Evolutionary conservation across 257 asterid genomes (phyloP).

Genomic region (Craterostigma plantagineum): DNA sequence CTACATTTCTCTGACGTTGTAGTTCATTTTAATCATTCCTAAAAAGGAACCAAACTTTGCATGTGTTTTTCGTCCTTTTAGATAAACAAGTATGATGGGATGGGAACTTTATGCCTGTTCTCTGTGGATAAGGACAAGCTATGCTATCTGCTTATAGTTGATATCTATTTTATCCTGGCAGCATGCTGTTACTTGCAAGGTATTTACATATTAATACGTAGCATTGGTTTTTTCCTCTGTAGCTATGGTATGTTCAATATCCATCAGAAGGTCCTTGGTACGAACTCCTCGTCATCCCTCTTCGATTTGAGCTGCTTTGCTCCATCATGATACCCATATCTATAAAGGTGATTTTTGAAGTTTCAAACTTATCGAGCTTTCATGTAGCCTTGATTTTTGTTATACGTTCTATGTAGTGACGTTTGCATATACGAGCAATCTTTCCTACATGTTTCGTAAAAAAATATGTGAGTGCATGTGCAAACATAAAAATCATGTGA

Average conservation of each 20-base stretch:
- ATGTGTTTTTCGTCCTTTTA: too few relatives aligned
- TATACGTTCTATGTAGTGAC: conserved; percentile 1
- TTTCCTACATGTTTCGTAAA: neutral
- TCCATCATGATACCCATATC: conserved; percentile 99
- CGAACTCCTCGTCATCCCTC: conserved; percentile 89
- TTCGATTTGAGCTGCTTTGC: conserved; percentile 97
- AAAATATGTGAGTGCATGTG: too few relatives aligned
- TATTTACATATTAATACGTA: conserved; percentile 9
- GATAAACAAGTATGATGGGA: too few relatives aligned
- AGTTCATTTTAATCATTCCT: neutral
- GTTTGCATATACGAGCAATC: conserved; percentile 2
- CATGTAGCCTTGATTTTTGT: conserved; percentile 5
- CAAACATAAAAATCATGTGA: too few relatives aligned
- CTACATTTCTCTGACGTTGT: too few relatives aligned
- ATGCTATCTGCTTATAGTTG: too few relatives aligned
- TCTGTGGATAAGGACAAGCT: too few relatives aligned
- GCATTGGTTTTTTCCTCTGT: conserved; percentile 21
- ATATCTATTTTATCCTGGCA: too few relatives aligned
- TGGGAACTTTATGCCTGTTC: too few relatives aligned
- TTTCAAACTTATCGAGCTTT: conserved; percentile 5
- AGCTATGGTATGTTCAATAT: conserved; percentile 93
- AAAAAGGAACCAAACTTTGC: too few relatives aligned
- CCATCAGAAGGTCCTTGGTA: conserved; percentile 98
- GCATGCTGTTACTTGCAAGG: too few relatives aligned
- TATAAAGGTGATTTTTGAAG: conserved; percentile 52